A percentile compares a stretch with the other conserved stretches of the same genome.
phyloP scores from a whole-genome alignment of 192 early-diverging fungal species.

The Backusella macrospora region DNA sequence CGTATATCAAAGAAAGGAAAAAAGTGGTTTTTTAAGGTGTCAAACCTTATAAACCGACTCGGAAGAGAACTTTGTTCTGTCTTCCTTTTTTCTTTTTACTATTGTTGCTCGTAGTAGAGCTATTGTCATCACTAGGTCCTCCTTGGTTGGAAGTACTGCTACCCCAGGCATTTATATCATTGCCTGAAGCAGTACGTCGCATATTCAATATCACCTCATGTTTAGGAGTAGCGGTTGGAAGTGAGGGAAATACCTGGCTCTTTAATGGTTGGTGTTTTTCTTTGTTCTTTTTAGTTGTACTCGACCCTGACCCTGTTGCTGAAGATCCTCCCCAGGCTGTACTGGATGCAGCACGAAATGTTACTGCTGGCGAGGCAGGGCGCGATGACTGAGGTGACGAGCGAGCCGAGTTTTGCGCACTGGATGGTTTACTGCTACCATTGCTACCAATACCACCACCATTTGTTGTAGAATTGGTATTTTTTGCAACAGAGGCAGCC shows the following conservation, averaged over 20 bases:
- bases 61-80: slow-evolving; percentile 16
- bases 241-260: slow-evolving; percentile 33
- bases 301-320: background rate
- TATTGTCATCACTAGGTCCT: background rate
- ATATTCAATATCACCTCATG: slow-evolving; percentile 32
- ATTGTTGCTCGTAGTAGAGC: background rate
- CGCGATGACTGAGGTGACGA: slow-evolving; percentile 9
- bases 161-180: slow-evolving; percentile 9
- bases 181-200: slow-evolving; percentile 23
- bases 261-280: slow-evolving; percentile 7
- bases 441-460: background rate
- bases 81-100: slow-evolving; percentile 16
- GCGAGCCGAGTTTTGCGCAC: slow-evolving; percentile 35
- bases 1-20: background rate
- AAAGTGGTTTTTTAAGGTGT: background rate
- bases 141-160: background rate
- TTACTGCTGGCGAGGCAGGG: slow-evolving; percentile 1
- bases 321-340: slow-evolving; percentile 29
- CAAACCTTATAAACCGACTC: slow-evolving; percentile 17
- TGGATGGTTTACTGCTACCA: background rate
- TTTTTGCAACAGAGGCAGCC: slow-evolving; percentile 33
- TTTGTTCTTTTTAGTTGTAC: background rate
- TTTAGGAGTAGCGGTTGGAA: slow-evolving; percentile 34
- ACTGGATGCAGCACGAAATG: slow-evolving; percentile 24
- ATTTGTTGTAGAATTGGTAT: background rate